Percentiles rank a stretch among this genome's conserved stretches.
Conservation (phyloP, 2,329 filamentous ascomycete species). For the Chrysosporium queenslandicum region DNA sequence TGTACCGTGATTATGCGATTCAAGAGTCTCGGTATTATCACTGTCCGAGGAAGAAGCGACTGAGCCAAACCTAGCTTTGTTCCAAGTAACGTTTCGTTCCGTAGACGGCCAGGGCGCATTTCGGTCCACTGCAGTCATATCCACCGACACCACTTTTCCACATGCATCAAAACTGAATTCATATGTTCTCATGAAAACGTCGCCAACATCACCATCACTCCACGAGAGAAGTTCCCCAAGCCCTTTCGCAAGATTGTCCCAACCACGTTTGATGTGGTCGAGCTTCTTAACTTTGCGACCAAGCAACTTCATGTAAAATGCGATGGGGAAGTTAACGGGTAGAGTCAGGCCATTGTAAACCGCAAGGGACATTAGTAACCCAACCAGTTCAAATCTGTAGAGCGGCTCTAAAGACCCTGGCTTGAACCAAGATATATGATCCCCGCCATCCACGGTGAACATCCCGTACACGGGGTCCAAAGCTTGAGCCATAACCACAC, state of each 20-base stretch:
- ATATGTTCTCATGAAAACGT: conserved; percentile 74
- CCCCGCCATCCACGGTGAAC: conserved; percentile 68
- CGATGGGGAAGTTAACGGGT: conserved; percentile 77
- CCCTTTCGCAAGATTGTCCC: conserved; percentile 69
- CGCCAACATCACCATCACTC: conserved; percentile 69
- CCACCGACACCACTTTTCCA: conserved; percentile 44
- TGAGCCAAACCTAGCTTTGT: conserved; percentile 10
- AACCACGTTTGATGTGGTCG: conserved; percentile 73
- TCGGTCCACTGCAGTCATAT: conserved; percentile 41
- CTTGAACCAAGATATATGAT: conserved; percentile 78
- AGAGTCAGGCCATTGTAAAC: conserved; percentile 89
- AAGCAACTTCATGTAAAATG: conserved; percentile 71
- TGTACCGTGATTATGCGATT: background rate
- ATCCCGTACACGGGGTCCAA: conserved; percentile 64
- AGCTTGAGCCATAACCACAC: conserved; percentile 68
- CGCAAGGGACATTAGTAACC: conserved; percentile 77
- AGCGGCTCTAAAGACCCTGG: conserved; percentile 70
- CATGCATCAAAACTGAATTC: conserved; percentile 64
- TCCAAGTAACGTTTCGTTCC: conserved; percentile 14
- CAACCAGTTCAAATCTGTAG: conserved; percentile 85
- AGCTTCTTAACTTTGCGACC: conserved; percentile 58
- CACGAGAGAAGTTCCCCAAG: conserved; percentile 64
- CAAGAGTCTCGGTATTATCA: conserved; percentile 1
- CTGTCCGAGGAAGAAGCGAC: conserved; percentile 7
- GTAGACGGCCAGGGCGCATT: conserved; percentile 30